Evolutionary conservation across 2,329 filamentous ascomycete species (phyloP).

Genomic region (Pestalotiopsis sp.): DNA sequence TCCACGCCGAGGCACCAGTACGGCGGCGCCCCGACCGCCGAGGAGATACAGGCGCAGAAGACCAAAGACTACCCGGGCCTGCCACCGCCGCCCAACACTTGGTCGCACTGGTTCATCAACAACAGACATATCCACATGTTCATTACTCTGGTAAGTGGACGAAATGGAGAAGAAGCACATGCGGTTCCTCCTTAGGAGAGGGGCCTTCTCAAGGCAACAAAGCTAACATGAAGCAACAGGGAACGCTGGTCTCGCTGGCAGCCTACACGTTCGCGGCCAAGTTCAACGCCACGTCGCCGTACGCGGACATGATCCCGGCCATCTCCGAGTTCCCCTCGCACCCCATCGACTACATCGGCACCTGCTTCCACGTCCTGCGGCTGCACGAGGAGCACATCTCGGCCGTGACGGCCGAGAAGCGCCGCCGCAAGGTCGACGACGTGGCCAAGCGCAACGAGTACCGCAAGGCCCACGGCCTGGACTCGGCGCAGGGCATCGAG

Average conservation of each 20-base stretch:
- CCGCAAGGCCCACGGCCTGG: slow-evolving; percentile 82
- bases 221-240: slow-evolving; percentile 37
- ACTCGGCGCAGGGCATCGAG: slow-evolving; percentile 39
- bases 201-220: too few species aligned
- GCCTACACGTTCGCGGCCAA: slow-evolving; percentile 75
- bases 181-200: background rate
- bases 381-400: slow-evolving; percentile 77
- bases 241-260: slow-evolving; percentile 71
- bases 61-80: slow-evolving; percentile 82
- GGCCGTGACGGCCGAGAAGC: slow-evolving; percentile 69
- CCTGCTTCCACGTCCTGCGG: slow-evolving; percentile 72
- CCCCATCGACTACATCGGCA: slow-evolving; percentile 68
- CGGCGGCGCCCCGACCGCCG: slow-evolving; percentile 69
- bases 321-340: slow-evolving; percentile 69
- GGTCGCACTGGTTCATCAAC: slow-evolving; percentile 83
- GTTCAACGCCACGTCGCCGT: slow-evolving; percentile 79
- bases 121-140: slow-evolving; percentile 76
- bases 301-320: slow-evolving; percentile 75
- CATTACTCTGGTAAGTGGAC: slow-evolving; percentile 74
- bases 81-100: slow-evolving; percentile 82
- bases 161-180: background rate
- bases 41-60: slow-evolving; percentile 68
- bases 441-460: slow-evolving; percentile 85
- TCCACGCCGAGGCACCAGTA: slow-evolving; percentile 64
- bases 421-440: slow-evolving; percentile 78